Conservation (phyloP, 2,329 filamentous ascomycete species). For the Colletotrichum navitas region DNA sequence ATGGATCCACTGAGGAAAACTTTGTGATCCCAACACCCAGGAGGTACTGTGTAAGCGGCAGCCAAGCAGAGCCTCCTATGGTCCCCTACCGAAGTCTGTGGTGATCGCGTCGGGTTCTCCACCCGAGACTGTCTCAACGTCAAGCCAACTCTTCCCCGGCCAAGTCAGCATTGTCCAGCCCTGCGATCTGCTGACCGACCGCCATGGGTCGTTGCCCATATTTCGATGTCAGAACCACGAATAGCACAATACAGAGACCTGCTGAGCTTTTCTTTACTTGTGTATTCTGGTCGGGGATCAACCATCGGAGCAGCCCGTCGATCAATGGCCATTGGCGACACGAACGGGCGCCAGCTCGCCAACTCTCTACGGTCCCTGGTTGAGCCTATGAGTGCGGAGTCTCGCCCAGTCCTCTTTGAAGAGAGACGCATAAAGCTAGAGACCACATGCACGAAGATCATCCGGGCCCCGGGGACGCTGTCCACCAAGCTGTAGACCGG, state of each 20-base stretch:
- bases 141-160: not conserved
- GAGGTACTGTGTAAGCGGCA: conserved; percentile 14
- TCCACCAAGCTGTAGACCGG: conserved; percentile 17
- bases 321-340: conserved; percentile 10
- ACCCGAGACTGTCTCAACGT: conserved; percentile 39
- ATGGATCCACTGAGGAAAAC: not conserved
- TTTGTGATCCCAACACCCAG: not conserved
- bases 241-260: not conserved
- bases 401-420: conserved; percentile 16
- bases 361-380: not conserved
- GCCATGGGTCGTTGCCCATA: not conserved
- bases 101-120: conserved; percentile 24
- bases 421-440: conserved; percentile 32
- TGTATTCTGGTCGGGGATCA: not conserved
- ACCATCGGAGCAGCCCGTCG: not conserved
- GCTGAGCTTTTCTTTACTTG: not conserved
- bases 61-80: conserved; percentile 32
- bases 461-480: conserved; percentile 31
- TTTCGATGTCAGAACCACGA: not conserved
- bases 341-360: conserved; percentile 1
- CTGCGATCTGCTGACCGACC: conserved; percentile 1
- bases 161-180: not conserved
- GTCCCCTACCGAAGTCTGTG: not conserved
- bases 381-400: conserved; percentile 4
- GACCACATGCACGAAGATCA: conserved; percentile 34